These are phyloP conservation scores for Cymbopogon citratus DNA, from an alignment of 176 grass and related monocot species.

Conservation along the genomic window DNA sequence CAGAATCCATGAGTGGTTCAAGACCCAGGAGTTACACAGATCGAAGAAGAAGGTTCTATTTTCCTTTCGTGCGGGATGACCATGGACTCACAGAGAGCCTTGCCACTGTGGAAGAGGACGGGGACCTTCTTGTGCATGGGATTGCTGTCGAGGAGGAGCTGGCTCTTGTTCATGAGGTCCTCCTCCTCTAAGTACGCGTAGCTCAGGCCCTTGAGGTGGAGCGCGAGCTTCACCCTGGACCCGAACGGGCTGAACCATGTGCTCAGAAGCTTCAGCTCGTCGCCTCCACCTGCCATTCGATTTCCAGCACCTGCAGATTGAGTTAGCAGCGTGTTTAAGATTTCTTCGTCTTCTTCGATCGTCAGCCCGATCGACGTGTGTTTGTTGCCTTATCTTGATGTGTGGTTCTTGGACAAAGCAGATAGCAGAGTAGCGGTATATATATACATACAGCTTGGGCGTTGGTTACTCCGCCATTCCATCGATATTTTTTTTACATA, in stretches of 20 bases:
- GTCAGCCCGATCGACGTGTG: too few species aligned
- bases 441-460: too few species aligned
- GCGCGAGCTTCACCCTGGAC: slow-evolving; percentile 1
- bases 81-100: slow-evolving; percentile 26
- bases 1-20: background rate
- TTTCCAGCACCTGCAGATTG: too few species aligned
- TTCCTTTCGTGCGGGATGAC: slow-evolving; percentile 17
- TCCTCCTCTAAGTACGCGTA: slow-evolving; percentile 34
- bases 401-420: too few species aligned
- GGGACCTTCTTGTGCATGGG: slow-evolving; percentile 50
- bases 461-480: too few species aligned
- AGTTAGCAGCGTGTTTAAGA: too few species aligned
- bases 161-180: slow-evolving; percentile 29
- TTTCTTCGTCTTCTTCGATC: too few species aligned
- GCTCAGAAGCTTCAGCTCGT: slow-evolving; percentile 18
- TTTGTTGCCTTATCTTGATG: too few species aligned
- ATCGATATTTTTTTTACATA: too few species aligned
- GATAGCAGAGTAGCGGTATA: too few species aligned
- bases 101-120: slow-evolving; percentile 8
- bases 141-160: slow-evolving; percentile 36
- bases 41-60: too few species aligned
- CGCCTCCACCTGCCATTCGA: background rate
- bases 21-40: background rate
- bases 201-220: slow-evolving; percentile 39
- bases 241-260: background rate